Conservation (phyloP, 2,329 filamentous ascomycete species). For the Mycocentrospora acerina region DNA sequence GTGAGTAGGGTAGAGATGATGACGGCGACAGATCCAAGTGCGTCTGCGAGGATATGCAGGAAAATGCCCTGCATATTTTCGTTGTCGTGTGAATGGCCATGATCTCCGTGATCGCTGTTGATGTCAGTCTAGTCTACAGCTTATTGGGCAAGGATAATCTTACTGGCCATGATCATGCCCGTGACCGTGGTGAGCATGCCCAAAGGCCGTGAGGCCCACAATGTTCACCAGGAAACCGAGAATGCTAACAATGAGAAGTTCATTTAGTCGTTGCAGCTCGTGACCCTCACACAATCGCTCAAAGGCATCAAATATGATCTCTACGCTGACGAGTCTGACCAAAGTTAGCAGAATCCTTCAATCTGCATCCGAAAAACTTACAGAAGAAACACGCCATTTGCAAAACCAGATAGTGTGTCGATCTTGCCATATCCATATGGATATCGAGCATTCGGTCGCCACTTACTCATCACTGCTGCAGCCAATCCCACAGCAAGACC, state of each 20-base stretch:
- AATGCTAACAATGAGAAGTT: slow-evolving; percentile 85
- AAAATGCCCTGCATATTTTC: slow-evolving; percentile 99
- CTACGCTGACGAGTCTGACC: slow-evolving; percentile 80
- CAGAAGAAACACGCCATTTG: slow-evolving; percentile 93
- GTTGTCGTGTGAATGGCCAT: slow-evolving; percentile 69
- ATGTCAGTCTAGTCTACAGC: slow-evolving; percentile 14
- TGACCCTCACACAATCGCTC: slow-evolving; percentile 83
- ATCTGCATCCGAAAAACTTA: slow-evolving; percentile 45
- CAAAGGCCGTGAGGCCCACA: slow-evolving; percentile 85
- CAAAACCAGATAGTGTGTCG: slow-evolving; percentile 93
- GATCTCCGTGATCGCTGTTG: slow-evolving; percentile 39
- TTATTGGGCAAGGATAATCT: slow-evolving; percentile 21
- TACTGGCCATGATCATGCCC: slow-evolving; percentile 43
- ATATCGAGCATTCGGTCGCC: slow-evolving; percentile 85
- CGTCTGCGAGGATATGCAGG: slow-evolving; percentile 91
- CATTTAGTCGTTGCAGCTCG: slow-evolving; percentile 78
- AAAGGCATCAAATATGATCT: slow-evolving; percentile 93
- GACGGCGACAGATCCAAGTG: slow-evolving; percentile 89
- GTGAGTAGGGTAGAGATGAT: slow-evolving; percentile 89
- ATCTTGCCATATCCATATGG: slow-evolving; percentile 97
- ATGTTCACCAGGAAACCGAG: slow-evolving; percentile 87
- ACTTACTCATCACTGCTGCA: slow-evolving; percentile 93
- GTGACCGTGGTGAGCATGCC: slow-evolving; percentile 58
- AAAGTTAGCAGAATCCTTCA: slow-evolving; percentile 9
- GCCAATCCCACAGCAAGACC: slow-evolving; percentile 87